Evolutionary conservation across 345 rosid genomes (phyloP).

Genomic region (Pugionium cornutum): DNA sequence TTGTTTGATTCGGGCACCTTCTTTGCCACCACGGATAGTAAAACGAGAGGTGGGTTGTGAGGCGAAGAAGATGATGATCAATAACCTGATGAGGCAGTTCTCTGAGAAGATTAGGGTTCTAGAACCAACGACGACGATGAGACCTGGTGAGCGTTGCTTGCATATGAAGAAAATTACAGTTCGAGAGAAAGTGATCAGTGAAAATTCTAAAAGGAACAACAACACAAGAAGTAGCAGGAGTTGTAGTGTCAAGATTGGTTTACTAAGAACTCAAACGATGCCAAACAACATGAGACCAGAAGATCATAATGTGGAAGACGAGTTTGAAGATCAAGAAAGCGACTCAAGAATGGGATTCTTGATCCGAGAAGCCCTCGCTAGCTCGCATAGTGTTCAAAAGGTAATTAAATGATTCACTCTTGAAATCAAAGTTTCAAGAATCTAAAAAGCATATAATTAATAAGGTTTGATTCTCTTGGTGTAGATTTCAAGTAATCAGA

Average conservation of each 20-base stretch:
- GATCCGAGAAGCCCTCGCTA: conserved; percentile 56
- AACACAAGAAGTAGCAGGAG: conserved; percentile 13
- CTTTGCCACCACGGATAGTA: conserved; percentile 41
- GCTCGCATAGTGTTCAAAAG: conserved; percentile 42
- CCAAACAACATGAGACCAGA: conserved; percentile 42
- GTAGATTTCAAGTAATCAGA: conserved; percentile 29
- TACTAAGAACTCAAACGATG: conserved; percentile 55
- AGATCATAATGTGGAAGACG: conserved; percentile 4
- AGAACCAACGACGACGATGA: not conserved
- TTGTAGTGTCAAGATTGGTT: conserved; percentile 20
- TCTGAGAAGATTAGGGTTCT: conserved; percentile 45
- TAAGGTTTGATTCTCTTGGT: conserved; percentile 2
- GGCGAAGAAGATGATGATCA: conserved; percentile 32
- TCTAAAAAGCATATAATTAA: not conserved
- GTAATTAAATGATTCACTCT: conserved; percentile 26
- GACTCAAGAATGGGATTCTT: conserved; percentile 62
- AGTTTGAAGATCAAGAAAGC: conserved; percentile 46
- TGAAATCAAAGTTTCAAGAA: too few relatives aligned
- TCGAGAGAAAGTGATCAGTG: conserved; percentile 21
- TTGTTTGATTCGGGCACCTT: conserved; percentile 41
- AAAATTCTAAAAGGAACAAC: conserved; percentile 1
- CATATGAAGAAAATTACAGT: conserved; percentile 12
- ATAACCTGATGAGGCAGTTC: conserved; percentile 47
- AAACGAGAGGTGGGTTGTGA: conserved; percentile 31
- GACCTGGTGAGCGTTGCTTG: conserved; percentile 26